Percentiles rank a stretch among this genome's conserved stretches.
Conservation (phyloP, 345 rosid species). For the Arabis hirsuta region DNA sequence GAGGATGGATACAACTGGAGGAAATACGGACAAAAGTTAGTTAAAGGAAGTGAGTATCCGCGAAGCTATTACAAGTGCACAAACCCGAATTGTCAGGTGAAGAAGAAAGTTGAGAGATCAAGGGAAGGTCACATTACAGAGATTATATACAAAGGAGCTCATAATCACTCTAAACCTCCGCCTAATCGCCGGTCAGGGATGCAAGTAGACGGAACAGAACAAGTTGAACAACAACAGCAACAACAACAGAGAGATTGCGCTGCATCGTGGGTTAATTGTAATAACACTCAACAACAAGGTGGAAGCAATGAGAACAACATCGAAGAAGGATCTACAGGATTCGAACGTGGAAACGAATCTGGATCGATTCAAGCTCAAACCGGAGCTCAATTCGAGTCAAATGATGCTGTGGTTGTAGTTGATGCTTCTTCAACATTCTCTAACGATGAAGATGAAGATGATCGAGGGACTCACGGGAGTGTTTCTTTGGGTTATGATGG, state of each 20-base stretch:
- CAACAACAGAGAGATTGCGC: constrained; percentile 31
- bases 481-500: constrained; percentile 64
- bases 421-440: constrained; percentile 78
- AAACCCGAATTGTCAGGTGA: constrained; percentile 77
- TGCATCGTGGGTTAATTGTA: constrained; percentile 40
- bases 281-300: constrained; percentile 51
- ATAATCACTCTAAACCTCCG: constrained; percentile 80
- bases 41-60: constrained; percentile 95
- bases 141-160: constrained; percentile 93
- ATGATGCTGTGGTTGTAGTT: constrained; percentile 54
- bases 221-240: constrained; percentile 49
- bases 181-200: constrained; percentile 66
- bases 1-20: constrained; percentile 98
- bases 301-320: constrained; percentile 52
- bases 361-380: constrained; percentile 53
- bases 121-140: constrained; percentile 96
- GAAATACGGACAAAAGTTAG: constrained; percentile 96
- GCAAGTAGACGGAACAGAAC: constrained; percentile 65
- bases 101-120: constrained; percentile 96
- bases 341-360: constrained; percentile 58
- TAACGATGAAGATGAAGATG: constrained; percentile 83
- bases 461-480: constrained; percentile 72
- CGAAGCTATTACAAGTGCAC: constrained; percentile 99
- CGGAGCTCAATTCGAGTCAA: constrained; percentile 59
- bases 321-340: constrained; percentile 66